Conservation (phyloP, 345 rosid species). For the Brassica cretica region DNA sequence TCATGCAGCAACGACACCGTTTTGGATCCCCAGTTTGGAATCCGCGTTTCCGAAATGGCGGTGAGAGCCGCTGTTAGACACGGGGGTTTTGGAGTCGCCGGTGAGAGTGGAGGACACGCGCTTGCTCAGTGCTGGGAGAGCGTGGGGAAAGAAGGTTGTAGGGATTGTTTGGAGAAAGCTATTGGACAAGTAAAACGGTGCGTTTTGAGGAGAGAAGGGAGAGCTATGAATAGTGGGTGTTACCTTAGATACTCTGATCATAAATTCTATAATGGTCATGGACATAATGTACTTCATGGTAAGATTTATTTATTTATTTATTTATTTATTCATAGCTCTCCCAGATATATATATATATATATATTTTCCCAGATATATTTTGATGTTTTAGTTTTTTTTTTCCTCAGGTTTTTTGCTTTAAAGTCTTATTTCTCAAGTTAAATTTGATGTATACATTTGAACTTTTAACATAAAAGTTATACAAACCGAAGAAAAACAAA, state of each 20-base stretch:
- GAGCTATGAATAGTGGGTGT: slow-evolving; percentile 49
- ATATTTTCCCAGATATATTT: too few relatives aligned
- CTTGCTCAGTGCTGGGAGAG: slow-evolving; percentile 54
- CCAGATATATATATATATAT: too few relatives aligned
- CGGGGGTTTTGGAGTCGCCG: slow-evolving; percentile 40
- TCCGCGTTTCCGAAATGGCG: slow-evolving; percentile 9
- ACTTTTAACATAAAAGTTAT: too few relatives aligned
- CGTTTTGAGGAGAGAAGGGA: slow-evolving; percentile 47
- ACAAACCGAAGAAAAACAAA: neutral
- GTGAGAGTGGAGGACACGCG: slow-evolving; percentile 37
- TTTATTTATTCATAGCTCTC: too few relatives aligned
- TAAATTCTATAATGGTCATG: slow-evolving; percentile 32
- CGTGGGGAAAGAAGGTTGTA: slow-evolving; percentile 37
- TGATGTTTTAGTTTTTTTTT: too few relatives aligned
- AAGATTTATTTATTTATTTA: neutral
- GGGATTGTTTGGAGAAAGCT: slow-evolving; percentile 44
- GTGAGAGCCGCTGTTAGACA: slow-evolving; percentile 12
- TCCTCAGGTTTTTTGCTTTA: too few relatives aligned
- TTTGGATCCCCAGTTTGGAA: slow-evolving; percentile 7
- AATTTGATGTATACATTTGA: too few relatives aligned
- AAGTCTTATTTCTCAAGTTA: too few relatives aligned
- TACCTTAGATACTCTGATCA: slow-evolving; percentile 45
- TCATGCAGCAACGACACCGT: slow-evolving; percentile 34
- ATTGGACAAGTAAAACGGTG: slow-evolving; percentile 37
- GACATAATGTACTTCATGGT: slow-evolving; percentile 14